A percentile compares a stretch with the other conserved stretches of the same genome.
Evolutionary conservation across 2,329 filamentous ascomycete genomes (phyloP).

Genomic region (Thelonectria olida): DNA sequence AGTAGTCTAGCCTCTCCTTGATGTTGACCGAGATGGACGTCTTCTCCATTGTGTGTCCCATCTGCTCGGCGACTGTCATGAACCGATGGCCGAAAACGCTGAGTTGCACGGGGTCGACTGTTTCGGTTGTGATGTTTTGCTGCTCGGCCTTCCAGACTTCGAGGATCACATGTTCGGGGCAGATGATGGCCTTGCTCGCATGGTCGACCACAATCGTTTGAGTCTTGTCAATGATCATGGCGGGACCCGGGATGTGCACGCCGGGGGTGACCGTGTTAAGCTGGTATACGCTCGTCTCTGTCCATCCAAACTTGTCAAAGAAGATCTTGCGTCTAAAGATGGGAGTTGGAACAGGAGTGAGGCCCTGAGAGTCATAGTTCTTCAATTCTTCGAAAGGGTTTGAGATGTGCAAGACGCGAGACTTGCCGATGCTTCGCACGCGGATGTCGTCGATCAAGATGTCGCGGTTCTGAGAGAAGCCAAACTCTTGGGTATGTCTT

Average conservation of each 20-base stretch:
- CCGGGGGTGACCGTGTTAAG: slow-evolving; percentile 34
- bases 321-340: slow-evolving; percentile 36
- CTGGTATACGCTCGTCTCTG: slow-evolving; percentile 36
- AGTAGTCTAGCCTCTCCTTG: slow-evolving; percentile 82
- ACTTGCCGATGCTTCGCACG: slow-evolving; percentile 50
- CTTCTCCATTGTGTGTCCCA: slow-evolving; percentile 80
- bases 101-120: slow-evolving; percentile 77
- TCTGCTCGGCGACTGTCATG: slow-evolving; percentile 85
- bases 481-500: slow-evolving; percentile 53
- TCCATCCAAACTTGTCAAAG: slow-evolving; percentile 40
- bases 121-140: slow-evolving; percentile 36
- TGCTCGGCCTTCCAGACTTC: slow-evolving; percentile 39
- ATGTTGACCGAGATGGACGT: slow-evolving; percentile 81
- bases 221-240: slow-evolving; percentile 76
- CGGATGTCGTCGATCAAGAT: slow-evolving; percentile 55
- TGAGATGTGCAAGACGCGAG: slow-evolving; percentile 33
- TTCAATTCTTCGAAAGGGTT: slow-evolving; percentile 39
- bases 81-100: slow-evolving; percentile 81
- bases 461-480: slow-evolving; percentile 49
- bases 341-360: slow-evolving; percentile 22
- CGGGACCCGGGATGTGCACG: slow-evolving; percentile 60
- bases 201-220: slow-evolving; percentile 78
- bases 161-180: slow-evolving; percentile 47
- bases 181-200: slow-evolving; percentile 43
- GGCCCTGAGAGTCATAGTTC: slow-evolving; percentile 14